Base-by-base conservation (phyloP, 148 eudicot species). In the Oxyria digyna region DNA sequence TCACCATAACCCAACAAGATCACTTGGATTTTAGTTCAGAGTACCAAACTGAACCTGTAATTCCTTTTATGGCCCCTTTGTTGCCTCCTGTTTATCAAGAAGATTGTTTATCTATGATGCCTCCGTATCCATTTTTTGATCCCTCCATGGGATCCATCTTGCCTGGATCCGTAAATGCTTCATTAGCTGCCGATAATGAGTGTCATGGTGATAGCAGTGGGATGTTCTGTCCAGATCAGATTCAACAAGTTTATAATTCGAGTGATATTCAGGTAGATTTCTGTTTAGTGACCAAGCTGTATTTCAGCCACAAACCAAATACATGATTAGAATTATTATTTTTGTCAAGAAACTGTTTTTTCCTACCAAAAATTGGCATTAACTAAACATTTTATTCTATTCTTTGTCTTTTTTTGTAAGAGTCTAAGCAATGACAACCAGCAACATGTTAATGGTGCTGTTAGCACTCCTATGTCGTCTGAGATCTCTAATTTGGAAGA, bases 401-500 rank as follows among this genome's bases (percentile, higher is more conserved):
- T 18, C 20, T 45, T 72, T 42, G 45, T 68, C 7, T 13, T 41
- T 71, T 29, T n/a, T 5, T 38, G 3, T 38, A 73, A 91, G 97
- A 87, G 89, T 67, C 80, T 78, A 54, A 81, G 92, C 71, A 80
- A 82, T 54, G 96, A 90, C 79, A 87, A 79, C 70, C 86, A 87
- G 62, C 96, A 87, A 68, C 69, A 77, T 18, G 83, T 69, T 1
- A 80, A 70, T 74, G 87, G 79, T 37, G 81, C 79, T 73, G 82
- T 82, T 40, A 78, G 75, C 32, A 72, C 88, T 13, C 86, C 89
- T 14, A 74, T 87, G 73, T 75, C 85, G 71, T 75, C 92, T 13
- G 98, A 89, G 50, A 83, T 85, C 57, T 73, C 96, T 62, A 86
- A 77, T 67, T 77, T 93, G 78, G 96, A 93, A 29, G 95, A 89